phyloP scores from a whole-genome alignment of 306 rosid species.

The Castanospermum australe region DNA sequence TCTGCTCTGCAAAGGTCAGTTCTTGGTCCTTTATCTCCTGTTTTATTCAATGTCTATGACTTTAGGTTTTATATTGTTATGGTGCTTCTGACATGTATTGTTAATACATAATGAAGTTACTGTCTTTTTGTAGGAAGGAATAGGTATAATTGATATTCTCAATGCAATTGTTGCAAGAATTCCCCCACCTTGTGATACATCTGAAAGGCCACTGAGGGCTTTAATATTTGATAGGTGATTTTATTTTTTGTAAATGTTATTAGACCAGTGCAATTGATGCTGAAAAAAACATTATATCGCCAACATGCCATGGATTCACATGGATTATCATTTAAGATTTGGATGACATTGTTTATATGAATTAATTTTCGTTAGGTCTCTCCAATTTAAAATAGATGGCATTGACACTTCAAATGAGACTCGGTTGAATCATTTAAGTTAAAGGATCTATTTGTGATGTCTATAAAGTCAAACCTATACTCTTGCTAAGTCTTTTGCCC shows the following conservation, averaged over 20 bases:
- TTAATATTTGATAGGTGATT: slow-evolving; percentile 85
- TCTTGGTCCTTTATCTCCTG: slow-evolving; percentile 13
- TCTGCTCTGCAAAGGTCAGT: slow-evolving; percentile 91
- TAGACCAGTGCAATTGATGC: slow-evolving; percentile 12
- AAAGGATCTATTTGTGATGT: slow-evolving; percentile 10
- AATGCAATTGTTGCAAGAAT: slow-evolving; percentile 74
- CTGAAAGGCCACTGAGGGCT: slow-evolving; percentile 73
- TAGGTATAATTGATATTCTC: slow-evolving; percentile 80
- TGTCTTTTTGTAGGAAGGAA: slow-evolving; percentile 66
- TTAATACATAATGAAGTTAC: slow-evolving; percentile 12
- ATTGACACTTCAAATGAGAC: slow-evolving; percentile 1
- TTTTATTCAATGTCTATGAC: background rate
- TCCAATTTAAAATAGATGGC: background rate
- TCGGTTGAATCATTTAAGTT: slow-evolving; percentile 15
- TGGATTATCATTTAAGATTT: slow-evolving; percentile 16
- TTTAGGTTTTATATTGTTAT: slow-evolving; percentile 1
- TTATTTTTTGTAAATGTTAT: background rate
- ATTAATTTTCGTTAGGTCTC: slow-evolving; percentile 16
- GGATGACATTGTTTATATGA: slow-evolving; percentile 7
- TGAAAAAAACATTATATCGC: slow-evolving; percentile 5
- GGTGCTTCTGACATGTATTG: background rate
- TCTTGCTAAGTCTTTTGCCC: slow-evolving; percentile 8
- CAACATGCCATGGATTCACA: background rate
- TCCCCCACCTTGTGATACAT: slow-evolving; percentile 75
- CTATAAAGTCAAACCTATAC: background rate